phyloP scores from a whole-genome alignment of 371 early-diverging fungal species.

The Mortierella polycephala region DNA sequence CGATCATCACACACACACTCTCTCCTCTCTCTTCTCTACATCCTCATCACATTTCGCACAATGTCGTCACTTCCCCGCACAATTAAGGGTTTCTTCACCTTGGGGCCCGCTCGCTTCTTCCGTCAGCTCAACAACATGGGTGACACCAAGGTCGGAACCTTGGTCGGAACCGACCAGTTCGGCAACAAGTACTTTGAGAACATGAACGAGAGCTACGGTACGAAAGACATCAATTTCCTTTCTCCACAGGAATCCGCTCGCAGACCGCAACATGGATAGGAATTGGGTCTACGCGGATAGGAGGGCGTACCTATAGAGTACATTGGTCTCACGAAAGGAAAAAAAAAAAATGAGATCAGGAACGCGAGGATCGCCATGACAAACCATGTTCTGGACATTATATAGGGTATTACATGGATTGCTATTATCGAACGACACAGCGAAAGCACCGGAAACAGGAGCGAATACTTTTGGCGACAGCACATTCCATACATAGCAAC shows the following conservation, averaged over 20 bases:
- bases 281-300: too few relatives aligned
- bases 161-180: slow-evolving; percentile 85
- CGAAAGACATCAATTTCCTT: slow-evolving; percentile 10
- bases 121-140: slow-evolving; percentile 79
- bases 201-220: slow-evolving; percentile 84
- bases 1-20: background rate
- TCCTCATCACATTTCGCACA: slow-evolving; percentile 11
- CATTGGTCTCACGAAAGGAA: too few relatives aligned
- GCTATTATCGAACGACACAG: too few relatives aligned
- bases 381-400: too few relatives aligned
- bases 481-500: too few relatives aligned
- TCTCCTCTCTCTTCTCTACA: slow-evolving; percentile 12
- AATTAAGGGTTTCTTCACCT: slow-evolving; percentile 66
- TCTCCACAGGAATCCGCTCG: background rate
- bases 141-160: slow-evolving; percentile 85
- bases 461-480: too few relatives aligned
- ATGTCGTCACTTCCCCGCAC: slow-evolving; percentile 74
- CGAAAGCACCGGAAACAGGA: too few relatives aligned
- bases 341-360: too few relatives aligned
- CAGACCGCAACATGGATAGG: too few relatives aligned
- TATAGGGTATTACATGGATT: too few relatives aligned
- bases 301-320: too few relatives aligned
- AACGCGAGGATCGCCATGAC: too few relatives aligned
- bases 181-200: slow-evolving; percentile 96
- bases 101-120: slow-evolving; percentile 70